phyloP scores from a whole-genome alignment of 495 filamentous ascomycete genomes.

The Penicillium goetzii region DNA sequence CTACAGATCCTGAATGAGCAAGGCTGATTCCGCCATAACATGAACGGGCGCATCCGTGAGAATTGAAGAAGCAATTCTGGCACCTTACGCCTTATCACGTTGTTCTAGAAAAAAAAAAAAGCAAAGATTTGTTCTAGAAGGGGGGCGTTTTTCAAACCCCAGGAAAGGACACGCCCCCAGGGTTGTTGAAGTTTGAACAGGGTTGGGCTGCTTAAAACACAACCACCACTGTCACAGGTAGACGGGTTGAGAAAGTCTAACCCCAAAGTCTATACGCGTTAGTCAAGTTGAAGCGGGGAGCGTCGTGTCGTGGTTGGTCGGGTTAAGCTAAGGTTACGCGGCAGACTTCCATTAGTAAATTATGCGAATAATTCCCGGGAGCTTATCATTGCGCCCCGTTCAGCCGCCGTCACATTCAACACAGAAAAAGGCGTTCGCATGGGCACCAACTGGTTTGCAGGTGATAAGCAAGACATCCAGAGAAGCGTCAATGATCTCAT shows the following conservation, averaged over 20 bases:
- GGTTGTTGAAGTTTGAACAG: too few relatives aligned
- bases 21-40: not conserved
- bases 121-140: not conserved
- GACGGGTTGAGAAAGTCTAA: conserved; percentile 1
- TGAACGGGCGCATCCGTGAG: not conserved
- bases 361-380: not conserved
- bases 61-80: not conserved
- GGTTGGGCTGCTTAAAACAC: not conserved
- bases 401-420: conserved; percentile 2
- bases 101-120: not conserved
- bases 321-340: too few relatives aligned
- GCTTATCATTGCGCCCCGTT: conserved; percentile 3
- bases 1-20: not conserved
- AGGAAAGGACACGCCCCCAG: not conserved
- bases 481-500: not conserved
- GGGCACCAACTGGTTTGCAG: not conserved
- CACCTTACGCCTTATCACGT: not conserved
- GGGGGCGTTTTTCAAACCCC: not conserved
- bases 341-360: not conserved
- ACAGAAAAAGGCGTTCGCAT: not conserved
- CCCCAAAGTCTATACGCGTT: not conserved
- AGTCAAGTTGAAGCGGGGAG: conserved; percentile 5
- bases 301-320: not conserved
- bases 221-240: not conserved
- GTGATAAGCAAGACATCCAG: not conserved